These are phyloP conservation scores for Eurotiales sp. DNA, from an alignment of 2,329 filamentous ascomycete genomes.

Conservation along the genomic window DNA sequence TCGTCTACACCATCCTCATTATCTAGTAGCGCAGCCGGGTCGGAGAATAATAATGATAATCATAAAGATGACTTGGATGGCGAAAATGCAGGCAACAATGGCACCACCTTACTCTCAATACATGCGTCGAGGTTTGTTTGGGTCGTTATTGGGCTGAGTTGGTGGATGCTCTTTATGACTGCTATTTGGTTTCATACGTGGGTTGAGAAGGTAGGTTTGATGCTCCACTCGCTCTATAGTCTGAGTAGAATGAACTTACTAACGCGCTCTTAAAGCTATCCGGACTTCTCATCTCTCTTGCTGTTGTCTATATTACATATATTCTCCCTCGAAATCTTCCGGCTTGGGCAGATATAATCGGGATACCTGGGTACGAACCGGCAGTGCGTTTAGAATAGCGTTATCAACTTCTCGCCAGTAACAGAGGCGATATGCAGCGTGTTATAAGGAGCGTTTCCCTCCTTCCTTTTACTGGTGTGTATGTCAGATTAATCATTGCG, in stretches of 20 bases:
- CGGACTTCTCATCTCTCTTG: conserved; percentile 47
- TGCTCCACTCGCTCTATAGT: not conserved
- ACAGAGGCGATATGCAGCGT: not conserved
- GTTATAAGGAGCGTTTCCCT: too few relatives aligned
- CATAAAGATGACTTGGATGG: conserved; percentile 34
- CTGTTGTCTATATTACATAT: conserved; percentile 49
- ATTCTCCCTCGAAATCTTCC: conserved; percentile 46
- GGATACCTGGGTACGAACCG: conserved; percentile 29
- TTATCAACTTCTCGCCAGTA: too few relatives aligned
- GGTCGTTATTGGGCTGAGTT: conserved; percentile 65
- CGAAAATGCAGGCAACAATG: too few relatives aligned
- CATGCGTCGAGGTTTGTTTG: conserved; percentile 49
- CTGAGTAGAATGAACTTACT: not conserved
- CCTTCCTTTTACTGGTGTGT: too few relatives aligned
- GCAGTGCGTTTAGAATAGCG: conserved; percentile 23
- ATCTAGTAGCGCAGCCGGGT: conserved; percentile 33
- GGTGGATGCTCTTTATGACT: conserved; percentile 99
- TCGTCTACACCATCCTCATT: conserved; percentile 54
- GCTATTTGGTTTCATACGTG: conserved; percentile 98
- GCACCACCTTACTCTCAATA: conserved; percentile 52
- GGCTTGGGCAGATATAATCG: conserved; percentile 45
- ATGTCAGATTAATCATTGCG: too few relatives aligned
- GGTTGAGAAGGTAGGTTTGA: conserved; percentile 82
- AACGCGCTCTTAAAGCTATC: conserved; percentile 40
- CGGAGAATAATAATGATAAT: conserved; percentile 19